Evolutionary conservation across 2,329 filamentous ascomycete species (phyloP), one percentile per base, ranked within the genome.

Genomic region (Dothideomycetes sp.): DNA sequence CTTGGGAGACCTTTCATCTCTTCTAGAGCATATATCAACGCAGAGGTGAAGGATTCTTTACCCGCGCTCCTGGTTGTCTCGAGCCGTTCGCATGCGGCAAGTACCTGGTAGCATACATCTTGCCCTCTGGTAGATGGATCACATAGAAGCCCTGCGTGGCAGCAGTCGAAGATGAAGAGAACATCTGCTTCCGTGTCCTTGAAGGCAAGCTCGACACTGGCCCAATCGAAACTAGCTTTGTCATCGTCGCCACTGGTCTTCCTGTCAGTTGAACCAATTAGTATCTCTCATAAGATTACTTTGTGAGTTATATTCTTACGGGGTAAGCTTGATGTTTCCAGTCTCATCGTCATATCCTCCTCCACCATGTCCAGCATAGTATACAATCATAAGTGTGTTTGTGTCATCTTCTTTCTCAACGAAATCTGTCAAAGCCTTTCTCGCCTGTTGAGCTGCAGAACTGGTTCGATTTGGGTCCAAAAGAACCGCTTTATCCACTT

Each of bases 341-440:
- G n/a, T 8, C 10, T 35, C 33, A 9, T 19, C 33, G 17, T 14
- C 33, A 14, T 27, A 27, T 27, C 7, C 22, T 24, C 24, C 9
- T 19, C 11, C 37, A 2, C 52, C 53, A 44, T 56, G 53, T 2
- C 53, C 53, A 12, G 51, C 53, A 41, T 55, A 56, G 30, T 56
- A 55, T 1, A 56, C 49, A 8, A 56, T 50, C 4, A 57, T 37
- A 4, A 57, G 35, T 9, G 47, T 49, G 11, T 42, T 37, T 4
- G 42, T 43, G 8, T 33, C 41, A 31, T 54, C 47, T 30, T 53
- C 37, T 3, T 42, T 35, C 9, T 22, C 10, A 4, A 52, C 49
- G 24, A 52, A 56, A 10, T 41, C 35, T 7, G 45, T 33, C 5
- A 56, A 40, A 24, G 43, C 38, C 3, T 34, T 37, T 7, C 49